Conservation (phyloP, 1,284 basidiomycete genomes). For the Ceratobasidium sp. region DNA sequence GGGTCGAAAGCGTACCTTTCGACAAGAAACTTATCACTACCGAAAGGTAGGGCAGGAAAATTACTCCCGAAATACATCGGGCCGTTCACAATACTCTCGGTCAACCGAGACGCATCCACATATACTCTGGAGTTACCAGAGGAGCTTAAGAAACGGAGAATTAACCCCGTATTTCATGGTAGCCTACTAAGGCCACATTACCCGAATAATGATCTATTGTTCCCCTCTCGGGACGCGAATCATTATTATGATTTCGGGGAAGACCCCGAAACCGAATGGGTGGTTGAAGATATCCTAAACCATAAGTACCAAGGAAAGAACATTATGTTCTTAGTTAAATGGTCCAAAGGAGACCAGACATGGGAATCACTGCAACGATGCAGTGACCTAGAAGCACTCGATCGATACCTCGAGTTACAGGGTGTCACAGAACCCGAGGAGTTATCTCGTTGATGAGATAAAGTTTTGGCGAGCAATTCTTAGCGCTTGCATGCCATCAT, state of each 20-base stretch:
- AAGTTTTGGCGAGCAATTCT: neutral
- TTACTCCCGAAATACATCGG: constrained; percentile 39
- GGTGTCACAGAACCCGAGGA: neutral
- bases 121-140: constrained; percentile 30
- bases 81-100: neutral
- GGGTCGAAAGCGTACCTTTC: neutral
- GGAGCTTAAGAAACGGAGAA: constrained; percentile 21
- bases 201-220: constrained; percentile 33
- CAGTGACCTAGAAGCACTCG: neutral
- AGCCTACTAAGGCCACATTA: constrained; percentile 32
- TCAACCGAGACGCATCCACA: neutral
- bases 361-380: neutral
- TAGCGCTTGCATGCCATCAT: neutral
- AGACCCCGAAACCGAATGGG: neutral
- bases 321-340: neutral
- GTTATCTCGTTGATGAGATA: neutral
- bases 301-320: neutral
- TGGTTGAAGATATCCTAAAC: neutral
- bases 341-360: constrained; percentile 1
- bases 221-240: neutral
- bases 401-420: neutral
- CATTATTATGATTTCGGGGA: constrained; percentile 16
- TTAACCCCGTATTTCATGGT: constrained; percentile 37
- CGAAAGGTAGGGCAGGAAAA: constrained; percentile 1
- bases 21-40: constrained; percentile 1